phyloP scores from a whole-genome alignment of 2,329 filamentous ascomycete genomes.

The Epichloe uncinata region DNA sequence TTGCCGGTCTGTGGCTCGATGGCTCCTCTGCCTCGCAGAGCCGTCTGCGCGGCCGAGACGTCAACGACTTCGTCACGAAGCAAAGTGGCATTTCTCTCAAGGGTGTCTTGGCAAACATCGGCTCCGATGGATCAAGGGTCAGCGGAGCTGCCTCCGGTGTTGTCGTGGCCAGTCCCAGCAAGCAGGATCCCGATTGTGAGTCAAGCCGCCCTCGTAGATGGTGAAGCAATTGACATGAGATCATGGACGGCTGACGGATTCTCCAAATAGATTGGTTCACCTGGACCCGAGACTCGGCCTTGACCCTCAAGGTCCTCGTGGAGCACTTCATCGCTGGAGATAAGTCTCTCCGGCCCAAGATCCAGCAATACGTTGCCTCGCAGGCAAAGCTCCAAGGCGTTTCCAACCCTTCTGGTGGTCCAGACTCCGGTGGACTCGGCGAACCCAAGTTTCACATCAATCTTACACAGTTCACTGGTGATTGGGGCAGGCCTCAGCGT shows the following conservation, averaged over 20 bases:
- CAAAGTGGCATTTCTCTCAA: conserved; percentile 10
- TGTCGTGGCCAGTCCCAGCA: conserved; percentile 42
- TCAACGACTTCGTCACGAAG: conserved; percentile 8
- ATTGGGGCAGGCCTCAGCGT: conserved; percentile 63
- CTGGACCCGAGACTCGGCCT: conserved; percentile 63
- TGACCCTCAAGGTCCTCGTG: conserved; percentile 53
- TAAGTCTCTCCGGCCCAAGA: conserved; percentile 41
- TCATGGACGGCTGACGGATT: background rate
- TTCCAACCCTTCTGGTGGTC: conserved; percentile 51
- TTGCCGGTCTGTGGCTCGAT: conserved; percentile 1
- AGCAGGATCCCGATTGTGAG: conserved; percentile 38
- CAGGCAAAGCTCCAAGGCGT: conserved; percentile 53
- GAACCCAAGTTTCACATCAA: conserved; percentile 63
- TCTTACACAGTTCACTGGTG: conserved; percentile 46
- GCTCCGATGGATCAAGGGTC: conserved; percentile 34
- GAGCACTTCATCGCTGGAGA: conserved; percentile 49
- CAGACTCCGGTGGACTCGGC: conserved; percentile 40
- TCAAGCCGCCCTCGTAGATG: conserved; percentile 1
- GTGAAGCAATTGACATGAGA: too few species aligned
- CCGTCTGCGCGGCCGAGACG: conserved; percentile 13
- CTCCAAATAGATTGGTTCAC: conserved; percentile 51
- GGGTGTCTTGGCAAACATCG: conserved; percentile 33
- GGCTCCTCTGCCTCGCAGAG: background rate
- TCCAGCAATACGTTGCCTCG: conserved; percentile 53
- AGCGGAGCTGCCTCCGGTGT: conserved; percentile 33